A percentile compares a stretch with the other conserved stretches of the same genome.
Conservation (phyloP, 2,329 filamentous ascomycete genomes). For the Stagonosporopsis cucurbitacearum region DNA sequence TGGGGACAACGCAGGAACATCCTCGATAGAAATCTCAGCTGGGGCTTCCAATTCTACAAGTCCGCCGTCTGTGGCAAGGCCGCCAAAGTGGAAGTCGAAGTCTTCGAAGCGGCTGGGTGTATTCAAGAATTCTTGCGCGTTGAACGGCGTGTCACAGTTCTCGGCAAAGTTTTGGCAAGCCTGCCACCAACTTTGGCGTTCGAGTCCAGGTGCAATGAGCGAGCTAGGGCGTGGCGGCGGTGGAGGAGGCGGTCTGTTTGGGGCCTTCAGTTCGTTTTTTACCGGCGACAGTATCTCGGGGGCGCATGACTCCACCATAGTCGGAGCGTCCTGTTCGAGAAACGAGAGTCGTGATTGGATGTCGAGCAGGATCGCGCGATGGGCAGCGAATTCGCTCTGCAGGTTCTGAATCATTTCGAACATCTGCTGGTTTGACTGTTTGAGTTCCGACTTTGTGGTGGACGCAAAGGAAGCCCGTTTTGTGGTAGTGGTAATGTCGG, state of each 20-base stretch:
- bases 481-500: slow-evolving; percentile 17
- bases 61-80: slow-evolving; percentile 13
- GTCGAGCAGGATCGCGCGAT: slow-evolving; percentile 37
- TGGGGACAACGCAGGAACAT: slow-evolving; percentile 7
- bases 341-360: slow-evolving; percentile 38
- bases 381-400: slow-evolving; percentile 34
- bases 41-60: slow-evolving; percentile 21
- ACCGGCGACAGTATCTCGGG: slow-evolving; percentile 15
- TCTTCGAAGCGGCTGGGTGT: slow-evolving; percentile 36
- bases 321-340: slow-evolving; percentile 31
- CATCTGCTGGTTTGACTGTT: slow-evolving; percentile 34
- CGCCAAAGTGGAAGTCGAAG: slow-evolving; percentile 36
- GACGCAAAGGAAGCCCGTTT: slow-evolving; percentile 32
- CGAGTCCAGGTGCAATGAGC: slow-evolving; percentile 2
- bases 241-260: slow-evolving; percentile 11
- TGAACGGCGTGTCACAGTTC: slow-evolving; percentile 36
- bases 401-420: slow-evolving; percentile 40
- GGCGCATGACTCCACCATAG: slow-evolving; percentile 15
- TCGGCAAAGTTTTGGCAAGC: slow-evolving; percentile 36
- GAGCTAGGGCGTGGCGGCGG: slow-evolving; percentile 9
- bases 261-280: slow-evolving; percentile 19
- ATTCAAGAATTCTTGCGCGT: slow-evolving; percentile 34
- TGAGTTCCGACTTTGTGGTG: slow-evolving; percentile 35
- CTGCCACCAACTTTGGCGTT: slow-evolving; percentile 33
- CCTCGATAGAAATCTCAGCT: slow-evolving; percentile 15